These are phyloP conservation scores for Pichia cabralensis DNA, from an alignment of 805 yeast species.

Conservation along the genomic window DNA sequence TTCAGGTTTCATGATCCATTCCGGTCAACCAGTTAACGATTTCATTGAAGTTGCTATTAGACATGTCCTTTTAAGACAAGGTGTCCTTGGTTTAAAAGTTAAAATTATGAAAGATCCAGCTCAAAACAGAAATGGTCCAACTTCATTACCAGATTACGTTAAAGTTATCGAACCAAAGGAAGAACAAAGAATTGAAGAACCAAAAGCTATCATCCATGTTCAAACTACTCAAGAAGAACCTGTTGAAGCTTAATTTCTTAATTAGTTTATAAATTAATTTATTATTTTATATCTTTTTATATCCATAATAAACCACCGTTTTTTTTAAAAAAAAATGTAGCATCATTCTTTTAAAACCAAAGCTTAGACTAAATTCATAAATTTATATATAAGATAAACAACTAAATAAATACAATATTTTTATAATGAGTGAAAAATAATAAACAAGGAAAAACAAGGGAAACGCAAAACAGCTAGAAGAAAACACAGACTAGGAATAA, in stretches of 20 bases:
- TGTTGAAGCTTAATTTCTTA: slow-evolving; percentile 1
- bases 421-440: no score
- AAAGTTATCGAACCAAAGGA: slow-evolving; percentile 91
- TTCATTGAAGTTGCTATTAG: slow-evolving; percentile 98
- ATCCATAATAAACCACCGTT: no score
- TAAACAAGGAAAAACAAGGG: no score
- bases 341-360: no score
- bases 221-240: slow-evolving; percentile 17
- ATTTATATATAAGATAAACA: not conserved
- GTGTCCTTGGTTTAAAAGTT: slow-evolving; percentile 99
- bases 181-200: slow-evolving; percentile 71
- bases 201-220: slow-evolving; percentile 63
- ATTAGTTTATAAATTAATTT: not conserved
- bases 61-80: slow-evolving; percentile 99
- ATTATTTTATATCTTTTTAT: no score
- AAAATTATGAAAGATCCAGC: slow-evolving; percentile 99
- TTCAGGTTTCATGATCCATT: slow-evolving; percentile 99
- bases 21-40: slow-evolving; percentile 99
- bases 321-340: no score
- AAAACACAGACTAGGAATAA: no score
- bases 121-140: slow-evolving; percentile 75
- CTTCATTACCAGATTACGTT: slow-evolving; percentile 91
- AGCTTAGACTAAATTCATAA: not conserved
- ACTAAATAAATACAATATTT: not conserved
- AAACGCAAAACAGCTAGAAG: no score